Percentiles rank a stretch among this genome's conserved stretches.
These are phyloP conservation scores for Ophiostoma sp. DNA, from an alignment of 2,329 filamentous ascomycete genomes.

Conservation along the genomic window DNA sequence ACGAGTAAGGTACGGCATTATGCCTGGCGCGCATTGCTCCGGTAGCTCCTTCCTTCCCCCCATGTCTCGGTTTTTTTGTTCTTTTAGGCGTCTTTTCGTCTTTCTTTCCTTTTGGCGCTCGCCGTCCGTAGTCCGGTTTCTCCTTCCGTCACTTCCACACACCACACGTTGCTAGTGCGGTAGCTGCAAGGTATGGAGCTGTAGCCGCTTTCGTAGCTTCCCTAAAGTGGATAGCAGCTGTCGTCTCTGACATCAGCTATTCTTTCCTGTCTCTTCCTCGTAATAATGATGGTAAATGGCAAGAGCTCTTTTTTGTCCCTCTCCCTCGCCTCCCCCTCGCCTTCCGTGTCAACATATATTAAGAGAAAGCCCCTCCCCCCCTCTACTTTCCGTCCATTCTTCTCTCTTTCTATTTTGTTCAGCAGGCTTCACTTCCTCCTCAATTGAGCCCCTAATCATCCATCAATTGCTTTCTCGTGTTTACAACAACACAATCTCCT, in stretches of 20 bases:
- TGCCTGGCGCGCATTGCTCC: not conserved
- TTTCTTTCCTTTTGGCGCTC: not conserved
- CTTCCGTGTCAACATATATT: slow-evolving; percentile 12
- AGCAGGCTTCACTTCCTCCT: slow-evolving; percentile 4
- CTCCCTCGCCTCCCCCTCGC: slow-evolving; percentile 10
- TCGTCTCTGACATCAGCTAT: slow-evolving; percentile 25
- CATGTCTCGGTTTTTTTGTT: not conserved
- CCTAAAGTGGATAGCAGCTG: slow-evolving; percentile 15
- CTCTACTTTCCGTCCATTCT: not conserved
- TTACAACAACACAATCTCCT: not conserved
- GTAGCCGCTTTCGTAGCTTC: slow-evolving; percentile 15
- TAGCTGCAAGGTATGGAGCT: slow-evolving; percentile 9
- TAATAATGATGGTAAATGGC: not conserved
- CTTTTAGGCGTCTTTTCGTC: not conserved
- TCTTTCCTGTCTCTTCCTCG: not conserved
- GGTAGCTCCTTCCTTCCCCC: not conserved
- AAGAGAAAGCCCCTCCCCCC: slow-evolving; percentile 7
- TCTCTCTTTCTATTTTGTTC: not conserved
- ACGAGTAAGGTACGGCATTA: not conserved
- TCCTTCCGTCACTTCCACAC: slow-evolving; percentile 16
- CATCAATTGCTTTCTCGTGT: not conserved
- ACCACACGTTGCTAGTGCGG: slow-evolving; percentile 15
- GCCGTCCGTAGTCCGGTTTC: not conserved
- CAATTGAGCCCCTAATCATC: not conserved
- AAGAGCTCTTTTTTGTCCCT: slow-evolving; percentile 5